Evolutionary conservation across 192 early-diverging fungal genomes (phyloP).

Genomic region (Podila clonocystis): DNA sequence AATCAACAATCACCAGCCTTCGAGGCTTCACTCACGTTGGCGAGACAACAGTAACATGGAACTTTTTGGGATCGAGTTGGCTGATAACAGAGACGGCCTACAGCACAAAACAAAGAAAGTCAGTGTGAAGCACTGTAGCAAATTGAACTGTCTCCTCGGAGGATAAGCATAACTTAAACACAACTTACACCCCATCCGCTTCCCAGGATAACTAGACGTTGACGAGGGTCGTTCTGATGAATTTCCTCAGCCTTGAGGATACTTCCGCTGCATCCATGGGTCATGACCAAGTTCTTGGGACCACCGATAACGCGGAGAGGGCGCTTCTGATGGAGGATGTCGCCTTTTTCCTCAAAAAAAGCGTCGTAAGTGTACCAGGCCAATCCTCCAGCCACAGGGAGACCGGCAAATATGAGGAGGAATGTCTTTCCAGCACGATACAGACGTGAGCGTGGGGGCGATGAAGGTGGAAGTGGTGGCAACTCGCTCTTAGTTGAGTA

Average conservation of each 20-base stretch:
- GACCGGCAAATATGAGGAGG: conserved; percentile 6
- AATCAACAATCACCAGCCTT: background rate
- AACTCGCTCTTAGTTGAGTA: background rate
- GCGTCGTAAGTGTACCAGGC: conserved; percentile 19
- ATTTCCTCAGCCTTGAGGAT: conserved; percentile 52
- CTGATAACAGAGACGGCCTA: conserved; percentile 59
- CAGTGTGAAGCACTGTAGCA: background rate
- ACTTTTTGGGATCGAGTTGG: conserved; percentile 62
- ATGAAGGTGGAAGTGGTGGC: conserved; percentile 13
- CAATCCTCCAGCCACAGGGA: conserved; percentile 19
- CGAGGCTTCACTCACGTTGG: conserved; percentile 37
- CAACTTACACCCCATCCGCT: conserved; percentile 65
- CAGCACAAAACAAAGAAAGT: background rate
- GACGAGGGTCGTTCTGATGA: conserved; percentile 52
- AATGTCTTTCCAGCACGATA: conserved; percentile 28
- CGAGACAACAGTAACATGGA: conserved; percentile 62
- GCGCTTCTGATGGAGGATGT: conserved; percentile 20
- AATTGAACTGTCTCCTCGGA: too few species aligned
- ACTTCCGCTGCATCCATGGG: conserved; percentile 37
- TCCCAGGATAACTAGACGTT: conserved; percentile 62
- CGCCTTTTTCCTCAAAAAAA: conserved; percentile 10
- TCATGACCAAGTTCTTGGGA: conserved; percentile 57
- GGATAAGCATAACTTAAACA: background rate
- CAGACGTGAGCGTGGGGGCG: conserved; percentile 20
- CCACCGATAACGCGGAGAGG: conserved; percentile 52